These are phyloP conservation scores for Mucor plumbeus DNA, from an alignment of 371 early-diverging fungal species.

Conservation along the genomic window DNA sequence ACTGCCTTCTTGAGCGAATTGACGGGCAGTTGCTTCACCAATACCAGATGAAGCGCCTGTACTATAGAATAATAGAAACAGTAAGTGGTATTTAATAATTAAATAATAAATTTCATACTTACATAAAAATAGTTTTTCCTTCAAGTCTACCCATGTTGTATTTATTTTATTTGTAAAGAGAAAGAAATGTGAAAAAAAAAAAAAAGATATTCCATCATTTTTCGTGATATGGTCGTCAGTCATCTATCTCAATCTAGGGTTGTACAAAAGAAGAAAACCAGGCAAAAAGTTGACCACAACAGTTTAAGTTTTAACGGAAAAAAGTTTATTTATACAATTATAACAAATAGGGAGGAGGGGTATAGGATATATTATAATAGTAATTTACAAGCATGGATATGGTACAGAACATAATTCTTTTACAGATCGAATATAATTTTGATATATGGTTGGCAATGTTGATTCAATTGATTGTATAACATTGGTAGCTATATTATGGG, in stretches of 20 bases:
- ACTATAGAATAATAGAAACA: conserved; percentile 32
- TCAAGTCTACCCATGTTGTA: conserved; percentile 44
- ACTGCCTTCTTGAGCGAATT: conserved; percentile 84
- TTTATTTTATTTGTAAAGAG: not conserved
- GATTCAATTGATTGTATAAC: not conserved
- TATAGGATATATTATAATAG: not conserved
- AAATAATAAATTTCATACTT: conserved; percentile 10
- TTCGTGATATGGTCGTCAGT: not conserved
- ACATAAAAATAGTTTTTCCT: conserved; percentile 66
- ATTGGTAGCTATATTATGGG: not conserved
- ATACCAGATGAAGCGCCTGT: conserved; percentile 96
- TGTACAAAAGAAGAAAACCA: not conserved
- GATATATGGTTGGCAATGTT: not conserved
- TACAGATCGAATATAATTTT: not conserved
- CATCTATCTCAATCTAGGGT: not conserved
- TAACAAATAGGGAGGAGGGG: not conserved
- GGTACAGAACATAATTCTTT: not conserved
- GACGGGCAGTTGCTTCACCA: conserved; percentile 84
- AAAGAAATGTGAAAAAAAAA: not conserved
- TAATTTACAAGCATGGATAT: not conserved
- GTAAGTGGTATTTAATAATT: no score
- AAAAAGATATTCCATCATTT: conserved; percentile 12
- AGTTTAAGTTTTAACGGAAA: not conserved
- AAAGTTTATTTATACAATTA: not conserved
- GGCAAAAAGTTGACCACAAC: not conserved